Conservation (phyloP, 1,284 basidiomycete genomes). For the Cutaneotrichosporon spelunceum region DNA sequence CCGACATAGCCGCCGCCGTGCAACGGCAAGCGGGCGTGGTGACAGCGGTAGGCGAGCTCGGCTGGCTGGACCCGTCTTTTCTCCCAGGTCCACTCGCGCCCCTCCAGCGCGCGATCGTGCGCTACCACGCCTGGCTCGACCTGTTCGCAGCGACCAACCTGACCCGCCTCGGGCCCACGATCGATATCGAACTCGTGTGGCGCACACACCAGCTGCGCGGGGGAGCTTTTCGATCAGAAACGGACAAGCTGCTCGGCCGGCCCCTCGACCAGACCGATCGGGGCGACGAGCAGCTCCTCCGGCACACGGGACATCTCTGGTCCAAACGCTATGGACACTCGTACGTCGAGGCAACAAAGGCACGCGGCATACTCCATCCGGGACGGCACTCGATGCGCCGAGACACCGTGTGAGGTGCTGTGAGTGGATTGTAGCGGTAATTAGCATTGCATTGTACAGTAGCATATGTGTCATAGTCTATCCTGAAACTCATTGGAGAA, state of each 20-base stretch:
- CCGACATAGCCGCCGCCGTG: constrained; percentile 35
- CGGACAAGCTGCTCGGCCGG: constrained; percentile 27
- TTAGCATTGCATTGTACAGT: constrained; percentile 3
- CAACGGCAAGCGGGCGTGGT: constrained; percentile 37
- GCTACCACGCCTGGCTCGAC: constrained; percentile 47
- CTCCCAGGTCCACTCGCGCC: constrained; percentile 21
- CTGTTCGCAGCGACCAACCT: constrained; percentile 27
- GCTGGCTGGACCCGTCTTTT: constrained; percentile 30
- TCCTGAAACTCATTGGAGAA: no score
- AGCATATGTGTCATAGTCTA: background rate
- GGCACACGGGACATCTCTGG: constrained; percentile 30
- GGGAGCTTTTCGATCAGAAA: constrained; percentile 31
- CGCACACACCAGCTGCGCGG: constrained; percentile 48
- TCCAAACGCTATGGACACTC: constrained; percentile 29
- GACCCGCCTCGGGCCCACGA: constrained; percentile 27
- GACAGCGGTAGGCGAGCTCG: constrained; percentile 28
- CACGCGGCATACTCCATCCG: background rate
- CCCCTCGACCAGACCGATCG: constrained; percentile 15
- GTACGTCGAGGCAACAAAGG: constrained; percentile 16
- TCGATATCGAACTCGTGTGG: constrained; percentile 50
- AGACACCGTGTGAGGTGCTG: background rate
- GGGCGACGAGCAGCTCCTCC: constrained; percentile 27
- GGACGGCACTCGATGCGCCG: background rate
- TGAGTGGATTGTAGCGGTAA: background rate
- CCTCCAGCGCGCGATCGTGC: constrained; percentile 35